phyloP scores from a whole-genome alignment of 192 early-diverging fungal genomes.

The Coemansia furcata region DNA sequence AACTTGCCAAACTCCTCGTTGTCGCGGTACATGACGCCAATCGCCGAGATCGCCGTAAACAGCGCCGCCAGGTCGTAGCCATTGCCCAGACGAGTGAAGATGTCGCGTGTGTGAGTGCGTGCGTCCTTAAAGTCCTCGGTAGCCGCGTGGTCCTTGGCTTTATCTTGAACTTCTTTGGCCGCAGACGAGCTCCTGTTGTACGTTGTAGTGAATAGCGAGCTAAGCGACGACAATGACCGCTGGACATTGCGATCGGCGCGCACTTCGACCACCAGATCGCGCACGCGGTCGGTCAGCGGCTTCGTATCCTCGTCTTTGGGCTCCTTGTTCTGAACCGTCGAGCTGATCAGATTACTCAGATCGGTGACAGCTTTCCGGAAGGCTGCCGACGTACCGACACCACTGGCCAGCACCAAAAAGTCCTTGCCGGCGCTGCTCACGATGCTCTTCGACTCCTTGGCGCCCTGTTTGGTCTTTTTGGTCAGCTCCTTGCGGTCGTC shows the following conservation, averaged over 20 bases:
- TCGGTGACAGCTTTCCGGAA: slow-evolving; percentile 39
- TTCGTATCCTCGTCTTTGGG: neutral
- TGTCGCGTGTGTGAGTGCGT: slow-evolving; percentile 15
- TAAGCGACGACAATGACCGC: slow-evolving; percentile 31
- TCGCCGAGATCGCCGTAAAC: slow-evolving; percentile 15
- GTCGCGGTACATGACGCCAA: slow-evolving; percentile 33
- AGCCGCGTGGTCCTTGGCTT: slow-evolving; percentile 30
- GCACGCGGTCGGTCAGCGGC: slow-evolving; percentile 34
- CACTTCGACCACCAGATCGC: slow-evolving; percentile 34
- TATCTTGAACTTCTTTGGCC: slow-evolving; percentile 8
- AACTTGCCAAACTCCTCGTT: slow-evolving; percentile 33
- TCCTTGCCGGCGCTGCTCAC: slow-evolving; percentile 31
- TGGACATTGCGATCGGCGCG: slow-evolving; percentile 25
- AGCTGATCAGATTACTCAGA: slow-evolving; percentile 21
- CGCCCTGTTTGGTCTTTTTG: slow-evolving; percentile 25
- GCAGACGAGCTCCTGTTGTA: slow-evolving; percentile 9
- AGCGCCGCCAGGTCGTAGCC: slow-evolving; percentile 38
- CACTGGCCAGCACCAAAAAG: slow-evolving; percentile 28
- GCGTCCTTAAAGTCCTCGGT: slow-evolving; percentile 29
- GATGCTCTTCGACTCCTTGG: slow-evolving; percentile 13
- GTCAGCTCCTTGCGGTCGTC: slow-evolving; percentile 44
- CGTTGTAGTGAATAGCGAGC: slow-evolving; percentile 23
- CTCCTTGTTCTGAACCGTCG: slow-evolving; percentile 27
- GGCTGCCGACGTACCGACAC: slow-evolving; percentile 35
- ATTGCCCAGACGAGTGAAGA: slow-evolving; percentile 36